Base-by-base conservation (phyloP, 2,329 filamentous ascomycete genomes). In the Volutella citrinella region DNA sequence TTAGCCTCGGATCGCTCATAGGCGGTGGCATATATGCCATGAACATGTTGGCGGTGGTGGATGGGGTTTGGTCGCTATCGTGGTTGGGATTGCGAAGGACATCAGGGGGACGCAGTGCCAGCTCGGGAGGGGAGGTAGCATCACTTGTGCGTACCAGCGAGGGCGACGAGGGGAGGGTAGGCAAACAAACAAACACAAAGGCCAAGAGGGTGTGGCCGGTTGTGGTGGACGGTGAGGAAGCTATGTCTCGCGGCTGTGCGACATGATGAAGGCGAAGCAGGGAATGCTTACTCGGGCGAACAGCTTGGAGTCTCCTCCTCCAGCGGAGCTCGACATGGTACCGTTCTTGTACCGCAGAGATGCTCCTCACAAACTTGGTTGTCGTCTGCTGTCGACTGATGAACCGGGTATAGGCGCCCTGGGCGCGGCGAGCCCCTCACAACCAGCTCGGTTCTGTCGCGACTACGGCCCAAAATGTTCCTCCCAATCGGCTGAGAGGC, bases 241-340 rank as follows among this genome's bases (percentile, higher is more conserved):
- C n/a, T n/a, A n/a, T n/a, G n/a, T 39, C 23, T 45, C 25, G 24
- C 31, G 30, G 30, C 13, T 32, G 27, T 23, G 32, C 27, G 34
- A 8, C 6, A 26, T 21, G 32, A 21, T 26, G 19, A 28, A 39
- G 30, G 22, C 30, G 29, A 40, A 30, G 41, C 32, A 36, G 32
- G 37, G 28, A 32, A 48, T 40, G 65, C 75, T 74, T 78, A 98
- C 93, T 74, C 93, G 82, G 65, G 93, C 91, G 74, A 98, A 98
- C 70, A 98, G 83, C 80, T 96, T 97, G 70, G 93, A 95, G 80
- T 97, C 93, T 68, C 93, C 89, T 69, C 87, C 87, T 65, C 80
- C 53, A 43, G 56, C 68, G 42, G 71, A 64, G 56, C 60, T 68
- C 54, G 76, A 72, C 75, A 80, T 80, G 56, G 55, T 65, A 60